A percentile compares a stretch with the other conserved stretches of the same genome.
Conservation (phyloP, 1,284 basidiomycete species). For the Golubevia sp. region DNA sequence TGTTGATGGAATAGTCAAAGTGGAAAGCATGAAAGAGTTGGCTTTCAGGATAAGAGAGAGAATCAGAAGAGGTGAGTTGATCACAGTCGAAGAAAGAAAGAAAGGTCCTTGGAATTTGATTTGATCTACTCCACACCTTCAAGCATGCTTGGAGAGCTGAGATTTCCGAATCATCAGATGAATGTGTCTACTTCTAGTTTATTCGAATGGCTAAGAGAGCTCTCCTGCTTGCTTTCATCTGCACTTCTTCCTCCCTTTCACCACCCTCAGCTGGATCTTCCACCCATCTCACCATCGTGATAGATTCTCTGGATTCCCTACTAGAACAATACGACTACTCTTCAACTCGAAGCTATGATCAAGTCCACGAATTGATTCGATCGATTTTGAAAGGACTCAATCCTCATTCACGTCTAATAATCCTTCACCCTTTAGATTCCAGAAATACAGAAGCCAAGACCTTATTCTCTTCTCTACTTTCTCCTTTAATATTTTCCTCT, state of each 20-base stretch:
- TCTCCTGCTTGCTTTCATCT: too few species aligned
- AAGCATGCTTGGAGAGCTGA: too few species aligned
- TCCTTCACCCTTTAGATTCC: constrained; percentile 23
- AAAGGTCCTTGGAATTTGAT: too few species aligned
- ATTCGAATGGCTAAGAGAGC: too few species aligned
- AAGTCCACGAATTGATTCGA: constrained; percentile 10
- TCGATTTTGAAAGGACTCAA: constrained; percentile 13
- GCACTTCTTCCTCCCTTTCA: too few species aligned
- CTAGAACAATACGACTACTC: constrained; percentile 3
- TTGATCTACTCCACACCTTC: too few species aligned
- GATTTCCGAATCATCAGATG: too few species aligned
- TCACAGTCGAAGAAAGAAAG: too few species aligned
- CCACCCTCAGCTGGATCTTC: too few species aligned
- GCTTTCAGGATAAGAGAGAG: too few species aligned
- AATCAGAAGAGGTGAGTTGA: too few species aligned
- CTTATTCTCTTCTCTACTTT: constrained; percentile 19
- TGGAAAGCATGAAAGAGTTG: not conserved
- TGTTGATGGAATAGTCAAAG: not conserved
- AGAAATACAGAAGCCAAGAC: constrained; percentile 8
- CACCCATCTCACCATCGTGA: constrained; percentile 12
- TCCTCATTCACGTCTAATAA: constrained; percentile 24
- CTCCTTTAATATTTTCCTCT: constrained; percentile 28
- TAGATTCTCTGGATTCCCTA: constrained; percentile 41
- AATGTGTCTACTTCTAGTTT: too few species aligned
- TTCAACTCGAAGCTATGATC: constrained; percentile 2